Base-by-base conservation (phyloP, 2,329 filamentous ascomycete species). In the Neofusicoccum parvum region DNA sequence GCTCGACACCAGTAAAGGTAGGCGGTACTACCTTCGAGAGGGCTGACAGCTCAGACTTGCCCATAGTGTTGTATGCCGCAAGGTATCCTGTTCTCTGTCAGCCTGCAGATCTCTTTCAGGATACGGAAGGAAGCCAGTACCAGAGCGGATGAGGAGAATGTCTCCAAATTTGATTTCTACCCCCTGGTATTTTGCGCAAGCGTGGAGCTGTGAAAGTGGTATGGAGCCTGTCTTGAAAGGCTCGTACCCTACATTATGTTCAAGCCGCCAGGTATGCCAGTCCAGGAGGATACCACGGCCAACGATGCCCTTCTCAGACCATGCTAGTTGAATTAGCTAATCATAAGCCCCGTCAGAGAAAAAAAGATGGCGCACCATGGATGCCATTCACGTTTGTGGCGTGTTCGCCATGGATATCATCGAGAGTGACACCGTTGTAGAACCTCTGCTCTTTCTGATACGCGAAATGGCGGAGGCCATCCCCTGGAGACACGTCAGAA, bases 281-380 rank as follows among this genome's bases (percentile, higher is more conserved):
- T 87, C 86, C 37, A 87, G 71, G 27, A 87, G 72, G 2, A 87
- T 76, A 3, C 84, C 86, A 0, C 85, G 76, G 6, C 85, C 85
- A 0, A 86, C 83, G 62, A 88, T 87, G 12, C 85, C 86, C 56
- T 81, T 71, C 65, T 84, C 80, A 4, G 82, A 75, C 82, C 82
- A 86, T 0, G 80, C 81, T 80, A 11, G 11, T 3, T 7, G 1
- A 3, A 9, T 69, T 17, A 43, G 36, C 60, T 41, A 46, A 10
- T 10, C 1, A 23, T 3, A 23, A 23, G 23, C 23, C 23, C 23
- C 23, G 3, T 23, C 32, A 11, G 20, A 34, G 4, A 32, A 34
- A 9, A 20, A 39, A 6, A 46, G 34, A 10, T 15, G 11, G 43
- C 58, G n/a, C 50, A 66, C 67, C 67, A 36, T 71, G 65, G 20